Conservation (phyloP, 208 protist genomes). For the Naegleria fowleri region DNA sequence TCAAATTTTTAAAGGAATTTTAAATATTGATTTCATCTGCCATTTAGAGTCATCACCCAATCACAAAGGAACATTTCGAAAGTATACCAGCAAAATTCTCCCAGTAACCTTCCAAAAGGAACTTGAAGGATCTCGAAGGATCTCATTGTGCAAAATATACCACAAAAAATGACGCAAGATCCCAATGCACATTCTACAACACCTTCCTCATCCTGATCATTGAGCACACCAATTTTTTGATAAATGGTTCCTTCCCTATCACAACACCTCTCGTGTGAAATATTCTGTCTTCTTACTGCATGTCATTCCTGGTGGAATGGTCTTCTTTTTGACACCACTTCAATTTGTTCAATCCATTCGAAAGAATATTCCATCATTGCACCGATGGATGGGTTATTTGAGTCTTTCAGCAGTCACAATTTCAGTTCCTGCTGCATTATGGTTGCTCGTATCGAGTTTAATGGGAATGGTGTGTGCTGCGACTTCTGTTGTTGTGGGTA, state of each 20-base stretch:
- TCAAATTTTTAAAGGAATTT: too few relatives aligned
- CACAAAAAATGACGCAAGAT: too few relatives aligned
- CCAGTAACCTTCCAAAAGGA: too few relatives aligned
- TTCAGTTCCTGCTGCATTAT: background rate
- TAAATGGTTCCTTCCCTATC: background rate
- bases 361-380: background rate
- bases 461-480: background rate
- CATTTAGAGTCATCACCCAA: too few relatives aligned
- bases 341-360: background rate
- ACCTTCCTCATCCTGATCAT: too few relatives aligned
- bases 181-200: too few relatives aligned
- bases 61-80: too few relatives aligned
- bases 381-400: background rate
- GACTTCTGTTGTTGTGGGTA: background rate
- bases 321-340: background rate
- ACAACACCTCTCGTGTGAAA: background rate
- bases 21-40: too few relatives aligned
- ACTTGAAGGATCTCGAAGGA: too few relatives aligned
- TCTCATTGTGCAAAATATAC: too few relatives aligned
- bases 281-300: background rate
- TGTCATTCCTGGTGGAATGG: background rate
- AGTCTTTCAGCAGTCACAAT: background rate
- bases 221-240: background rate
- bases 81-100: too few relatives aligned
- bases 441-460: background rate